Evolutionary conservation across 2,329 filamentous ascomycete genomes (phyloP), one percentile per base, ranked within the genome.

Genomic region (Alternaria tenuissima): DNA sequence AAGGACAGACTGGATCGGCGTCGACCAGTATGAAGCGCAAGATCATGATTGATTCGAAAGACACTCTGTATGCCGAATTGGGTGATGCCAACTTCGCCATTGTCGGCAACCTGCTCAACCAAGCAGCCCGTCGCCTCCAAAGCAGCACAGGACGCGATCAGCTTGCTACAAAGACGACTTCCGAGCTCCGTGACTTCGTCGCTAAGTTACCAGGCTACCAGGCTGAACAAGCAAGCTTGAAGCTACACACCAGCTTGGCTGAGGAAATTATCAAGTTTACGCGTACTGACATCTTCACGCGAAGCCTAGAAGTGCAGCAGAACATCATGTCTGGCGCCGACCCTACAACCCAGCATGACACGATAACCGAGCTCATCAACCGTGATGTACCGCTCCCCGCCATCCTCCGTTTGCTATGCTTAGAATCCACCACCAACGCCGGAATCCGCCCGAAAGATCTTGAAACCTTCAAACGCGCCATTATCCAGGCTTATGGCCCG

Each of bases 231-330:
- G 90, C 94, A 68, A 96, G 92, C 71, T 82, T 97, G n/a, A 93
- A 95, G 64, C 87, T 94, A 30, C 95, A 99, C 74, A 97, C 94
- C 1, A 91, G 91, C 7, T 85, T 99, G 44, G 93, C 94, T 1
- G 95, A 98, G 80, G 94, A 97, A 67, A 95, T 99, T 55, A 94
- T 96, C 84, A 95, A 96, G 74, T 88, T 93, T 71, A 99, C 95
- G 0, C 88, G 92, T 52, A 91, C 92, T 18, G 94, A 98, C 71
- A 87, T 91, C 58, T 99, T 99, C 82, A 92, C 90, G 66, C 91
- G 92, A 62, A 83, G 93, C 39, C 84, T 99, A 2, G 95, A 98
- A 80, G 91, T 98, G 5, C 95, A 99, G 76, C 95, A 99, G 76
- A 97, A 96, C 74, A 86, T 98, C 44, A 94, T 93, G 24, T 94